A percentile compares a stretch with the other conserved stretches of the same genome.
Evolutionary conservation across 345 rosid species (phyloP).

Genomic region (Gossypium longicalyx): DNA sequence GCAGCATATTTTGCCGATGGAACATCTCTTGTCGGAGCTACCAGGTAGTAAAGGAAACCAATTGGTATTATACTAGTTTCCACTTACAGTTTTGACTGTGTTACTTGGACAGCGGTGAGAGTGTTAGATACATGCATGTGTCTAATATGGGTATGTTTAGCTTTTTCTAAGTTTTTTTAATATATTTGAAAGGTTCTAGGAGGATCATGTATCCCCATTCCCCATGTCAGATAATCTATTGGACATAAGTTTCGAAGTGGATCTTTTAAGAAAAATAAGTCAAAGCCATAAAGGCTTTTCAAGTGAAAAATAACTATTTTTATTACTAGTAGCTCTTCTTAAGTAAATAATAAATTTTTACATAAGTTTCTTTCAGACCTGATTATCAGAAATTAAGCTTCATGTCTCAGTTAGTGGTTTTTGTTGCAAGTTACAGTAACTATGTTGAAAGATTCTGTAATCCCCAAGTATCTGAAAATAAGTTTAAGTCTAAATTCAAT

Average conservation of each 20-base stretch:
- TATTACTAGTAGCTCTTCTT: neutral
- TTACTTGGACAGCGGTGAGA: neutral
- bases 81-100: neutral
- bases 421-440: neutral
- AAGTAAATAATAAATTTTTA: neutral
- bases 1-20: slow-evolving; percentile 84
- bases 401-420: neutral
- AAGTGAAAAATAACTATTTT: neutral
- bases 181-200: neutral
- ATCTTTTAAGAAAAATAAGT: neutral
- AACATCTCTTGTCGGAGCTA: slow-evolving; percentile 49
- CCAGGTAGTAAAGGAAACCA: slow-evolving; percentile 31
- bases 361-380: neutral
- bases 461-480: neutral
- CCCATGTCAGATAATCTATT: neutral
- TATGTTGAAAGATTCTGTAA: too few relatives aligned
- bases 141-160: neutral
- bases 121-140: neutral
- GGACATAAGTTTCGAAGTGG: neutral
- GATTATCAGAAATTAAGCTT: neutral
- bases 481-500: neutral
- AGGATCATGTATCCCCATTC: neutral
- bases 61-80: neutral
- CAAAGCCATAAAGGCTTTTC: neutral
- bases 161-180: neutral